Base-by-base conservation (phyloP, 371 early-diverging fungal genomes). In the Fennellomyces sp. region DNA sequence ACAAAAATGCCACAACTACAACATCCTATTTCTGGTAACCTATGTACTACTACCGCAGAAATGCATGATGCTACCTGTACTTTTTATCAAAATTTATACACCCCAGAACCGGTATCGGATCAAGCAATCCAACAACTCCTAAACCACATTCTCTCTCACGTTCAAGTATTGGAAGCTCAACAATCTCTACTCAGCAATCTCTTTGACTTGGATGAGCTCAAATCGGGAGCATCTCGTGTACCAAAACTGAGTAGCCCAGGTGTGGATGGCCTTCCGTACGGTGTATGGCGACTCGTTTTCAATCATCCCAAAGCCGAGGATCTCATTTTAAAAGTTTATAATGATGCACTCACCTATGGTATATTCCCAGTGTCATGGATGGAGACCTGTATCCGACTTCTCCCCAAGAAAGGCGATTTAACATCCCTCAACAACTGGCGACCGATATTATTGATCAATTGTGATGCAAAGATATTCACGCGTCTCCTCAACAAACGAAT, bases 401-500 rank as follows among this genome's bases (percentile, higher is more conserved):
- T 68, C 3, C 60, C 42, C 52, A 73, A 73, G 49, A 68, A 66
- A 51, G 69, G 69, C 2, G 64, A 65, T 23, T 8, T 48, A 2
- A 19, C 39, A 3, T 29, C 15, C 1, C 54, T 75, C 5, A 27
- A 29, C 13, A 75, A 70, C 50, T 75, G 71, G 71, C 31, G 71
- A 7, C 71, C 69, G 4, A 58, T 75, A 0, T 58, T 56, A 0
- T 29, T 66, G 2, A 66, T 66, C 31, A 66, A 61, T 29, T 29
- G 26, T 29, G 59, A 66, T 35, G 67, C 61, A 10, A 66, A 66
- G 35, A 21, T 61, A 2, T 62, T 66, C 52, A 66, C 67, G 1
- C 33, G 51, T 6, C 11, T 58, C 2, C 13, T 65, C 10, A 61
- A 17, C 26, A n/a, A 2, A 2, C 36, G 5, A 15, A 41, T 41